phyloP scores from a whole-genome alignment of 345 rosid genomes.

The Durio zibethinus region DNA sequence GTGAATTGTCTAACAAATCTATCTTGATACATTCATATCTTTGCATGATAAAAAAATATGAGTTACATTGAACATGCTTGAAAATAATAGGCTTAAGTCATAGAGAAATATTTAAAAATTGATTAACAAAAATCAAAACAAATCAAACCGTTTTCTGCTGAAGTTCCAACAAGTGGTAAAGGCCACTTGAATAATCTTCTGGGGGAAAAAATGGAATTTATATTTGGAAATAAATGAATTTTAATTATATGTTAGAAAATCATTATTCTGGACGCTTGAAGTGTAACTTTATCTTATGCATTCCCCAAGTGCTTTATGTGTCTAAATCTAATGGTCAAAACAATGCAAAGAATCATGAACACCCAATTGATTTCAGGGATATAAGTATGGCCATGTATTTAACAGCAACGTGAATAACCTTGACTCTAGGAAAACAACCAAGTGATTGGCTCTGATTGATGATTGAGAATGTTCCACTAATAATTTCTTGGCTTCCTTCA shows the following conservation, averaged over 20 bases:
- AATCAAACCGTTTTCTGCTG: not conserved
- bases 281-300: slow-evolving; percentile 66
- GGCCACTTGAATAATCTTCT: not conserved
- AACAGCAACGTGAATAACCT: slow-evolving; percentile 93
- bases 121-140: no score
- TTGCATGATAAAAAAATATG: no score
- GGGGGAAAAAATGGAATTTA: not conserved
- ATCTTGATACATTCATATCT: no score
- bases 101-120: no score
- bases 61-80: no score
- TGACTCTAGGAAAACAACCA: slow-evolving; percentile 94
- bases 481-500: slow-evolving; percentile 98
- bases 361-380: slow-evolving; percentile 98
- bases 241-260: not conserved
- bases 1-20: no score
- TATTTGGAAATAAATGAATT: not conserved
- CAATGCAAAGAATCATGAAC: slow-evolving; percentile 96
- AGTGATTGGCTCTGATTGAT: slow-evolving; percentile 99
- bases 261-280: not conserved
- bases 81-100: no score
- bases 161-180: not conserved
- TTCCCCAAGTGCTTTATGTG: slow-evolving; percentile 94
- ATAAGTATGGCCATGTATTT: slow-evolving; percentile 98
- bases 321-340: slow-evolving; percentile 94
- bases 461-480: slow-evolving; percentile 97